Conservation (phyloP, 83 land plant genomes). For the Larix sibirica region DNA sequence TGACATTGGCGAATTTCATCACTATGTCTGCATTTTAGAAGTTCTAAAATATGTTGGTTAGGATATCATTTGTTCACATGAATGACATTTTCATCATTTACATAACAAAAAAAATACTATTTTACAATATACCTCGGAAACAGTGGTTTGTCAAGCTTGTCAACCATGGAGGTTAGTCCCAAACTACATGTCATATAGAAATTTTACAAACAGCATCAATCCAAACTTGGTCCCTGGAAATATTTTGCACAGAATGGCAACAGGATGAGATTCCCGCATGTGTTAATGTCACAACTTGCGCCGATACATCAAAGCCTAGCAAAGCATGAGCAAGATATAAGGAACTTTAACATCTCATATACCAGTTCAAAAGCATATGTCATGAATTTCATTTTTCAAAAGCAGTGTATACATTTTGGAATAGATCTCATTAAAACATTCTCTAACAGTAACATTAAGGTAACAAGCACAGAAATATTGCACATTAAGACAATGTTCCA, state of each 20-base stretch:
- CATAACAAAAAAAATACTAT: neutral
- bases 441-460: no score
- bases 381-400: no score
- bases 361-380: no score
- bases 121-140: neutral
- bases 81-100: neutral
- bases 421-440: no score
- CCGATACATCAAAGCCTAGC: slow-evolving; percentile 13
- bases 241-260: neutral
- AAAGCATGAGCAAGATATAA: neutral
- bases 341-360: neutral
- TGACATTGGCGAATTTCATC: neutral
- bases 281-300: neutral
- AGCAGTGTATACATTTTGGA: no score
- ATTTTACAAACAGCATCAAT: neutral
- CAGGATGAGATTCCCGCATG: neutral
- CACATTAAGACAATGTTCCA: no score
- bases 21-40: neutral
- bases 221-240: neutral
- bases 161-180: neutral
- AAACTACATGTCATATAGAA: neutral
- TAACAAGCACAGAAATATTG: no score
- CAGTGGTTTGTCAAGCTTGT: neutral
- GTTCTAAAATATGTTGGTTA: neutral
- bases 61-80: neutral